Base-by-base conservation (phyloP, 169 alveolate species). In the Miamiensis avidus region DNA sequence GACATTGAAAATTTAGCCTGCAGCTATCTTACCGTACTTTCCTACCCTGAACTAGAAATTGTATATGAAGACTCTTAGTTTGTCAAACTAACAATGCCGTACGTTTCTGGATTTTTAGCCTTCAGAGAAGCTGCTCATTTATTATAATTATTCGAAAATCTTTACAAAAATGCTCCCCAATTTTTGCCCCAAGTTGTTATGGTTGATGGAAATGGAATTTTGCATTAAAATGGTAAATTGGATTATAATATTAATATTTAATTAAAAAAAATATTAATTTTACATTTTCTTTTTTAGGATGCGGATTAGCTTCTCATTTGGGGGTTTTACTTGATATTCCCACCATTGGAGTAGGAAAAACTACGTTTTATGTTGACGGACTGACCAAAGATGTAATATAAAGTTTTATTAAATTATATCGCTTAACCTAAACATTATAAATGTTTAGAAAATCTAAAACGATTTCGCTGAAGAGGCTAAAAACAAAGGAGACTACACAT, bases 21-120 rank as follows among this genome's bases (percentile, higher is more conserved):
- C 33, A 95, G 96, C 31, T 93, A 95, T 34, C 84, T 95, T 25
- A 88, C 91, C 0, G 78, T 95, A 15, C 81, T 89, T 31, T 91
- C 84, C 31, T 94, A 86, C 85, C 92, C 96, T 31, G 31, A 86
- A 20, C 79, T 95, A 82, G 90, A 94, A 75, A 88, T 90, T n/a
- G 82, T 94, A 49, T 92, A 95, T 85, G 95, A 92, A 86, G 95
- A 94, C 75, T 89, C 84, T 84, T 89, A 90, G 76, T 74, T 88
- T 29, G 97, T 93, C 25, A 82, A 86, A 72, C 90, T 94, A 74
- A 91, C 83, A 1, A 91, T 84, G 27, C 98, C 97, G 0, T 96
- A 96, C 74, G 93, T 96, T 29, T 97, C 98, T 0, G 97, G 98
- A 0, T 96, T 93, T 82, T 89, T 96, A 74, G 98, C 98, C n/a